Base-by-base conservation (phyloP, 345 rosid species). In the Moricandia arvensis region DNA sequence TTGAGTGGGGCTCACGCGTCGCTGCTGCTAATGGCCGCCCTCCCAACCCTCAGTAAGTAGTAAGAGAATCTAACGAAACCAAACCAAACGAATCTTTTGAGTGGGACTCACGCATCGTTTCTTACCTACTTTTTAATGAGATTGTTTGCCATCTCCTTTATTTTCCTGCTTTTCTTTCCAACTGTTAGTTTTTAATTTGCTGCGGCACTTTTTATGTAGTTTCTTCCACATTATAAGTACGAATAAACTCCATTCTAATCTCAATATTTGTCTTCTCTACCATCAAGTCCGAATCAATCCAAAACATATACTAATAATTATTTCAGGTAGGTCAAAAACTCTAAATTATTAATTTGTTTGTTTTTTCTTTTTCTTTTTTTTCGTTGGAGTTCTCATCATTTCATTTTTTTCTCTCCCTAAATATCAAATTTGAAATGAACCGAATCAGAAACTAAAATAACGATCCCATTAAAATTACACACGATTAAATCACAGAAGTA, bases 21-120 rank as follows among this genome's bases (percentile, higher is more conserved):
- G 75, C 84, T 7, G 85, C 90, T 29, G 90, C 86, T 41, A 89
- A 87, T 75, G 81, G 89, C 64, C 87, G 90, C 41, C 86, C 84
- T 3, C 88, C 87, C 1, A 86, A 85, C 69, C 86, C 86, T 64
- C 84, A 79, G 73, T 81, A 68, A 57, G 43, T 4, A 29, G 31
- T 29, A 29, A 11, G 26, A 17, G 49, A 45, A 43, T 43, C 49
- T 4, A 29, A 29, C 1, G 29, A n/a, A n/a, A n/a, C 24, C 24
- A 21, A 21, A 21, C 24, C 2, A n/a, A 47, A 9, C 7, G 18
- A 47, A 47, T 47, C 8, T 15, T 12, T 53, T 57, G 47, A 31
- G 43, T 16, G 63, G 17, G 24, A 11, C 69, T 49, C 29, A 51
- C 8, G 24, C 35, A 38, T 73, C 71, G 4, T 43, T 38, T 38